Conservation (phyloP, 345 rosid species). For the Firmiana major region DNA sequence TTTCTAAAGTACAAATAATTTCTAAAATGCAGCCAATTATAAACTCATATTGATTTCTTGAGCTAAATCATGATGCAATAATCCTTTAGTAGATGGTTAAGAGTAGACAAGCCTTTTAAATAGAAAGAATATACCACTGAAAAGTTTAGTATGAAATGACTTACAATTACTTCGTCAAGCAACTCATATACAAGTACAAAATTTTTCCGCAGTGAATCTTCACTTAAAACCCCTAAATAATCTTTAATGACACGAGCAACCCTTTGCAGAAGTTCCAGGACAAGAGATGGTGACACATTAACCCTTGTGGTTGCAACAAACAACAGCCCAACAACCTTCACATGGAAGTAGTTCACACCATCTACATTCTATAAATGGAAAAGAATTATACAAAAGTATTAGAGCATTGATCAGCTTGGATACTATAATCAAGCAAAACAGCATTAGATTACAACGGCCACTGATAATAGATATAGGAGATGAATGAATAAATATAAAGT, state of each 20-base stretch:
- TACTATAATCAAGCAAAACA: background rate
- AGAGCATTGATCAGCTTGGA: background rate
- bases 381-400: background rate
- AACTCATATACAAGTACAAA: constrained; percentile 95
- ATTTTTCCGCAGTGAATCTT: constrained; percentile 88
- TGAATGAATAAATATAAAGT: background rate
- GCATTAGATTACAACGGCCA: background rate
- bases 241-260: constrained; percentile 95
- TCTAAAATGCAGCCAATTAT: background rate
- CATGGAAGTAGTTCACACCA: constrained; percentile 98
- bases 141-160: constrained; percentile 23
- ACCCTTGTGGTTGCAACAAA: constrained; percentile 96
- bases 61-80: constrained; percentile 7
- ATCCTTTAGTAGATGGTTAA: background rate
- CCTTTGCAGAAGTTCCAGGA: constrained; percentile 96
- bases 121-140: background rate
- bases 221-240: constrained; percentile 91
- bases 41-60: background rate
- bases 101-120: background rate
- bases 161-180: constrained; percentile 97
- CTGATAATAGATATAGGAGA: background rate
- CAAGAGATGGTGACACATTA: constrained; percentile 87
- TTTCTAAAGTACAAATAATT: background rate
- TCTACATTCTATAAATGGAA: constrained; percentile 57
- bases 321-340: constrained; percentile 84